Percentiles rank a stretch among this genome's conserved stretches.
Conservation (phyloP, 768 basidiomycete genomes). For the Kwoniella sp. region DNA sequence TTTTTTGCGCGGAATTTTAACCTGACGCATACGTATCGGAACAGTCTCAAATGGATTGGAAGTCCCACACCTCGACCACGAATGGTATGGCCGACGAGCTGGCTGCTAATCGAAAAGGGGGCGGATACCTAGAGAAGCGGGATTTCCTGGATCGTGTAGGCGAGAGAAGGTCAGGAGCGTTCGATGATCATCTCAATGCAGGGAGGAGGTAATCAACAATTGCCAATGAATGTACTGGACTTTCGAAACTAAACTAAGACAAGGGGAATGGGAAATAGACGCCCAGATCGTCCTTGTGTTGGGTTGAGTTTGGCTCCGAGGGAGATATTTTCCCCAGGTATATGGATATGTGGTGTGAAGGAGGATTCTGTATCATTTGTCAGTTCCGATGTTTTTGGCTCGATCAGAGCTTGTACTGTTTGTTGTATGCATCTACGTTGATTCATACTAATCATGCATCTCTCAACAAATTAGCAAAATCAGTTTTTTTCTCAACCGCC, state of each 20-base stretch:
- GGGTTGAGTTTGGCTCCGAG: too few species aligned
- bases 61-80: slow-evolving; percentile 33
- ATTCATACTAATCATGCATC: too few species aligned
- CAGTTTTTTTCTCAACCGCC: too few species aligned
- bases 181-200: background rate
- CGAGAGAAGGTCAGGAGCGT: slow-evolving; percentile 25
- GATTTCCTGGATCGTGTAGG: slow-evolving; percentile 68
- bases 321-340: too few species aligned
- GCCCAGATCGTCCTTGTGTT: too few species aligned
- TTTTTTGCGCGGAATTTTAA: too few species aligned
- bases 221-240: too few species aligned
- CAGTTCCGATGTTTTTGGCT: background rate
- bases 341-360: too few species aligned
- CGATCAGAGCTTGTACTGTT: background rate
- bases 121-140: slow-evolving; percentile 60
- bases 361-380: too few species aligned
- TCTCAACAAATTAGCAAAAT: too few species aligned
- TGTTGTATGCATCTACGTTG: background rate
- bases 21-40: background rate
- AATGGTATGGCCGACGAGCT: slow-evolving; percentile 35
- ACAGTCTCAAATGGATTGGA: slow-evolving; percentile 53
- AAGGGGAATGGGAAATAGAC: too few species aligned
- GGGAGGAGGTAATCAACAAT: background rate
- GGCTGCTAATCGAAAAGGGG: slow-evolving; percentile 39
- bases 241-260: too few species aligned